Evolutionary conservation across 441 rosid species (phyloP), one percentile per base, ranked within the genome.

Genomic region (Syzygium malaccense): DNA sequence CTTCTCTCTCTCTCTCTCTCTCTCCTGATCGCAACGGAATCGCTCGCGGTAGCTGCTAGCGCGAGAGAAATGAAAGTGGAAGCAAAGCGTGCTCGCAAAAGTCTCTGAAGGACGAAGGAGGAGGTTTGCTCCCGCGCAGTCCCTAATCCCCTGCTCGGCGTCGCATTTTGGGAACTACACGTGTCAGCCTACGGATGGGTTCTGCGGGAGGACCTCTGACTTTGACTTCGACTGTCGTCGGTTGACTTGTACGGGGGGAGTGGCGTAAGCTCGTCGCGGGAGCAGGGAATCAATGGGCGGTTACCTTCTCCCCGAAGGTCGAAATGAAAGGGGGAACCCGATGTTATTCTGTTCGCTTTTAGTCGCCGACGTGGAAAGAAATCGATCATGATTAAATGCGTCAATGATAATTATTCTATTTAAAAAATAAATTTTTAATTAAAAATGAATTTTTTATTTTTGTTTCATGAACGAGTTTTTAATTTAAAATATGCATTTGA

Each of bases 101-200:
- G 68, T 28, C 28, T 6, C 1, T 60, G 13, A 28, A 28, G 13
- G 66, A 13, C 32, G 0, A 28, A 6, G 0, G 66, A 12, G 18
- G 32, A 2, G 15, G 66, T n/a, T 13, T 0, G n/a, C 62, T 57
- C 32, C 66, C 66, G 0, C 66, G 1, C 0, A 13, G 32, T 12
- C 3, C 0, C 13, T 58, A 6, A 60, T 60, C 66, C 66, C 17
- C 30, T 13, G 32, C 66, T 60, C 17, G 33, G 17, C 0, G 32
- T 60, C 66, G 2, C 14, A 5, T 28, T 45, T 45, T 0, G 4
- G 0, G 68, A 6, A 60, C 33, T 60, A 28, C 68, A 6, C 68
- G 68, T 60, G 68, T 60, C 68, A 33, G 32, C 68, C 4, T 28
- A 17, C 14, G 33, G 68, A 60, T 60, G 0, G 68, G 0, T 6